phyloP scores from a whole-genome alignment of 345 rosid genomes.

The Anastatica hierochuntica region DNA sequence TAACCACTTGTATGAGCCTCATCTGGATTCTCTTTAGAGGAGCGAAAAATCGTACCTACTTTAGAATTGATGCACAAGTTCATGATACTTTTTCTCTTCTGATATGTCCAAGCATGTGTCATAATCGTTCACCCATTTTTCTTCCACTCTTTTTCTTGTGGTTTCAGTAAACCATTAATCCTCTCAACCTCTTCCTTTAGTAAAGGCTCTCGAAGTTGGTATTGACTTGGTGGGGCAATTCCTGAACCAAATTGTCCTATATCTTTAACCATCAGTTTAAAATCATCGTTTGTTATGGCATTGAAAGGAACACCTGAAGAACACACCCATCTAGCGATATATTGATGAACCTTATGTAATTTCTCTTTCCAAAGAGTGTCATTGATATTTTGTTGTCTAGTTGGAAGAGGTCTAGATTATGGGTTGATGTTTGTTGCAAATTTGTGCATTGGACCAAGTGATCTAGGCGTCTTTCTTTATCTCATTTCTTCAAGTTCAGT shows the following conservation, averaged over 20 bases:
- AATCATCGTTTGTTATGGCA: not conserved
- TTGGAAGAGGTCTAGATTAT: not conserved
- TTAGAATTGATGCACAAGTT: not conserved
- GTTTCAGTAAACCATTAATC: not conserved
- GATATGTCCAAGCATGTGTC: not conserved
- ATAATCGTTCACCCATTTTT: not conserved
- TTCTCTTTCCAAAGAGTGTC: not conserved
- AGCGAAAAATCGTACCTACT: not conserved
- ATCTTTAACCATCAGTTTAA: not conserved
- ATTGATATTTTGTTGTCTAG: not conserved
- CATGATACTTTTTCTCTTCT: not conserved
- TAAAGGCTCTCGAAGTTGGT: not conserved
- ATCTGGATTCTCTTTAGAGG: not conserved
- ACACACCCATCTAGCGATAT: not conserved
- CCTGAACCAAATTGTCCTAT: not conserved
- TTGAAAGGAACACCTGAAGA: not conserved
- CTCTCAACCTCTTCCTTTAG: not conserved
- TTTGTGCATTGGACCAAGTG: not conserved
- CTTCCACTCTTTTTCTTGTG: not conserved
- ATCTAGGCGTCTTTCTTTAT: not conserved
- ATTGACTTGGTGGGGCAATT: not conserved
- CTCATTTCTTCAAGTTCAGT: not conserved
- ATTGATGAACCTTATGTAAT: not conserved
- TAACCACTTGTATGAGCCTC: not conserved
- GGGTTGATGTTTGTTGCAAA: not conserved